Base-by-base conservation (phyloP, 164 flowering plant species). In the Magnolia changhungtana region DNA sequence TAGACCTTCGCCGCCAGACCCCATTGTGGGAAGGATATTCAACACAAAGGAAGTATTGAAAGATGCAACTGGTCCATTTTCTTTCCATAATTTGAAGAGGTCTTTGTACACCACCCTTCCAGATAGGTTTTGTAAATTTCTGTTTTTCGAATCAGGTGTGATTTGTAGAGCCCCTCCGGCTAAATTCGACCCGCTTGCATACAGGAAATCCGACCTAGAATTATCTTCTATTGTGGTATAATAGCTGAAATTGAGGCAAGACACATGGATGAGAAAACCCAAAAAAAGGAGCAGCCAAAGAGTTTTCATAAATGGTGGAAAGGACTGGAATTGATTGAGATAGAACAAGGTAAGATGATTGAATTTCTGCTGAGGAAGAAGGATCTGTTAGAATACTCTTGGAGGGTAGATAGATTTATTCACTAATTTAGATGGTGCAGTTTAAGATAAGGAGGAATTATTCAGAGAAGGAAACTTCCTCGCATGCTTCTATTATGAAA, bases 1-100 rank as follows among this genome's bases (percentile, higher is more conserved):
- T 63, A 90, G 8, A 23, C 94, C 92, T 80, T 90, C 92, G 1
- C 92, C 94, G 0, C 83, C 84, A 1, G 83, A 77, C n/a, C 4
- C 6, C 0, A 79, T 72, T 29, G 52, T 27, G 19, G 81, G 79
- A 0, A 9, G 10, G 72, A 86, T 82, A 55, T 83, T 83, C 75
- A 83, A 63, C 0, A 70, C 71, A 67, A 86, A 85, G 55, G 84
- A 83, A 2, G 89, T 71, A 27, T 74, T 83, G 74, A 85, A 86
- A 29, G 89, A 84, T 11, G 87, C 81, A 1, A 55, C 74, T 0
- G 20, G 14, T 55, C 74, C 73, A 9, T 45, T 79, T 63, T 18
- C 37, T 63, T 50, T 67, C 83, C 80, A 81, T 51, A 78, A 45
- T 21, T 72, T 78, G 67, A 81, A 75, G 10, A 7, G 27, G 23